phyloP scores from a whole-genome alignment of 1,139 yeast genomes.

The Magnusiomyces paraingens region DNA sequence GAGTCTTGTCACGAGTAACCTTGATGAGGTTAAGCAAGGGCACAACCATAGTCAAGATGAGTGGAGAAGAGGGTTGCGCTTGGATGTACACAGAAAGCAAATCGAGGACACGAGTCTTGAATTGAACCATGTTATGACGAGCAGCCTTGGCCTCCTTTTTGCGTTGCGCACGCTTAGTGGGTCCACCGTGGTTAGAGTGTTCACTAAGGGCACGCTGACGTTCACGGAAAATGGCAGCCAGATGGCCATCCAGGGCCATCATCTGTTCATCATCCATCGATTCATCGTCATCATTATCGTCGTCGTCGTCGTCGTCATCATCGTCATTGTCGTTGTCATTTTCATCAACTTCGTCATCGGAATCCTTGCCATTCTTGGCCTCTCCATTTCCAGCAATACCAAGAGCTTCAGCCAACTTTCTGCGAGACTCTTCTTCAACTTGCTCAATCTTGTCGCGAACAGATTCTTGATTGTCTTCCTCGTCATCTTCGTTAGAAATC shows the following conservation, averaged over 20 bases:
- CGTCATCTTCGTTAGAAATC: slow-evolving; percentile 29
- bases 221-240: slow-evolving; percentile 78
- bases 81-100: slow-evolving; percentile 58
- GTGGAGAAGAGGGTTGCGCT: slow-evolving; percentile 39
- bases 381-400: slow-evolving; percentile 39
- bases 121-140: slow-evolving; percentile 67
- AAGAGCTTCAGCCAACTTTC: slow-evolving; percentile 64
- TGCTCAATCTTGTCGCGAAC: slow-evolving; percentile 5
- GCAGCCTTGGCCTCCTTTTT: slow-evolving; percentile 70
- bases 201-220: slow-evolving; percentile 29
- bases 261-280: slow-evolving; percentile 95
- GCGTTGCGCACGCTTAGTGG: slow-evolving; percentile 19
- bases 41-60: slow-evolving; percentile 41
- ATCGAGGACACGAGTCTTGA: slow-evolving; percentile 75
- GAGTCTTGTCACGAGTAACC: slow-evolving; percentile 58
- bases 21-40: slow-evolving; percentile 59
- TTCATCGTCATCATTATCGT: slow-evolving; percentile 54
- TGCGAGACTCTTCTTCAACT: slow-evolving; percentile 9
- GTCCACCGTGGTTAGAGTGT: slow-evolving; percentile 17
- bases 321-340: slow-evolving; percentile 46
- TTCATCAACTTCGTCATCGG: slow-evolving; percentile 28
- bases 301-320: slow-evolving; percentile 30
- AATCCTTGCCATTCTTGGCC: slow-evolving; percentile 10
- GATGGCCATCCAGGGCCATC: slow-evolving; percentile 88
- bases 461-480: slow-evolving; percentile 15